A percentile compares a stretch with the other conserved stretches of the same genome.
Conservation (phyloP, 2,329 filamentous ascomycete species). For the Fusarium stilboides region DNA sequence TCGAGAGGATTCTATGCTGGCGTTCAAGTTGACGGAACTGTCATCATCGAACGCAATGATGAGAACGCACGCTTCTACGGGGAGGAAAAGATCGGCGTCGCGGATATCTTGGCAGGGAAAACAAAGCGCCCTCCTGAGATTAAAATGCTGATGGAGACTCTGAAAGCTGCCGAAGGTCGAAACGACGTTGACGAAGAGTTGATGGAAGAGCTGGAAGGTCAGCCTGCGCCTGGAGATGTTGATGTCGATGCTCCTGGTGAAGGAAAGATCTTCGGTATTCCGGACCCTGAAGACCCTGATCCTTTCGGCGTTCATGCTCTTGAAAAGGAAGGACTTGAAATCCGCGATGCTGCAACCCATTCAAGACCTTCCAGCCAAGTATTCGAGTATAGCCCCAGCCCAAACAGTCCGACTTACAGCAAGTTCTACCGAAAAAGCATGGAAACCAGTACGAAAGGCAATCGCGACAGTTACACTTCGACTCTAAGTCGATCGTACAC, state of each 20-base stretch:
- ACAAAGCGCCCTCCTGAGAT: conserved; percentile 49
- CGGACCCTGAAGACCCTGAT: conserved; percentile 56
- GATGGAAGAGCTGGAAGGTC: conserved; percentile 54
- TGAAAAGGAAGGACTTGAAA: conserved; percentile 55
- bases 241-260: conserved; percentile 50
- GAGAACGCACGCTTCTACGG: conserved; percentile 91
- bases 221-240: conserved; percentile 57
- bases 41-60: conserved; percentile 85
- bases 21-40: conserved; percentile 87
- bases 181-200: conserved; percentile 52
- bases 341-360: conserved; percentile 56
- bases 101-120: conserved; percentile 63
- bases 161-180: conserved; percentile 55
- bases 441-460: conserved; percentile 41
- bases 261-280: conserved; percentile 55
- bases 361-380: conserved; percentile 54
- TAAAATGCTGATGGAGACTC: conserved; percentile 54
- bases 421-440: conserved; percentile 53
- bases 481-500: conserved; percentile 36
- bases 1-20: conserved; percentile 89
- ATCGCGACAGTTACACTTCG: conserved; percentile 42
- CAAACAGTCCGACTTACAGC: conserved; percentile 56
- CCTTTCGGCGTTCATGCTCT: conserved; percentile 57
- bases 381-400: conserved; percentile 57
- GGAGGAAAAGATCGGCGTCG: conserved; percentile 65